A percentile compares a stretch with the other conserved stretches of the same genome.
Evolutionary conservation across 768 basidiomycete species (phyloP).

Genomic region (Pulveroboletus sp.): DNA sequence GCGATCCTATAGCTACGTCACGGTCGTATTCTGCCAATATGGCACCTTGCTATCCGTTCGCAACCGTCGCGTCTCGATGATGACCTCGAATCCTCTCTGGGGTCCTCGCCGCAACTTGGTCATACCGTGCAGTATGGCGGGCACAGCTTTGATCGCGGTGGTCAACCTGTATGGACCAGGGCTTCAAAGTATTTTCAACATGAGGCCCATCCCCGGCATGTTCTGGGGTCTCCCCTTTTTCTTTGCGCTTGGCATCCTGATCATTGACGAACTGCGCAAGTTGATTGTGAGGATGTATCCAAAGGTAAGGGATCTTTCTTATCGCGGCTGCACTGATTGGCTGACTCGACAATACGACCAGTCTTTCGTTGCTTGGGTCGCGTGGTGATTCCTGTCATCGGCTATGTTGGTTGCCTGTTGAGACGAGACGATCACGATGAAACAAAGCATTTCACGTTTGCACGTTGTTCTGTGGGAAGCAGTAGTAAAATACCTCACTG

Average conservation of each 20-base stretch:
- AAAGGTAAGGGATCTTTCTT: conserved; percentile 27
- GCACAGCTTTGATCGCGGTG: conserved; percentile 29
- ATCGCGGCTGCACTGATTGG: background rate
- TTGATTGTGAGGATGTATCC: conserved; percentile 43
- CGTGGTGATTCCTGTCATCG: conserved; percentile 10
- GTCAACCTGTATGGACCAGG: conserved; percentile 37
- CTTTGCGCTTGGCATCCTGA: conserved; percentile 40
- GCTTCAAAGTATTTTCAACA: conserved; percentile 21
- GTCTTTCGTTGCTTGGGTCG: conserved; percentile 26
- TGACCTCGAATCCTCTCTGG: conserved; percentile 31
- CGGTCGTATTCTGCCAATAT: conserved; percentile 30
- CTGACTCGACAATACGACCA: conserved; percentile 3
- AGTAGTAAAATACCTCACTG: no score
- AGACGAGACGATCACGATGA: background rate
- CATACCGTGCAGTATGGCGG: conserved; percentile 33
- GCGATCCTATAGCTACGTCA: conserved; percentile 32
- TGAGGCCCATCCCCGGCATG: conserved; percentile 39
- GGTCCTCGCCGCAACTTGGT: conserved; percentile 36
- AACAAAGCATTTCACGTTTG: background rate
- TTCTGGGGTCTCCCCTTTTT: conserved; percentile 44
- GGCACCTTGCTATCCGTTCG: conserved; percentile 25
- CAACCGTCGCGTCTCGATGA: conserved; percentile 29
- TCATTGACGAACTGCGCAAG: conserved; percentile 46
- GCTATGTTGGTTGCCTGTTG: background rate
- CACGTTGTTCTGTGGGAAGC: no score